Evolutionary conservation across 208 protist species (phyloP).

Genomic region (Crithidia expoeki): DNA sequence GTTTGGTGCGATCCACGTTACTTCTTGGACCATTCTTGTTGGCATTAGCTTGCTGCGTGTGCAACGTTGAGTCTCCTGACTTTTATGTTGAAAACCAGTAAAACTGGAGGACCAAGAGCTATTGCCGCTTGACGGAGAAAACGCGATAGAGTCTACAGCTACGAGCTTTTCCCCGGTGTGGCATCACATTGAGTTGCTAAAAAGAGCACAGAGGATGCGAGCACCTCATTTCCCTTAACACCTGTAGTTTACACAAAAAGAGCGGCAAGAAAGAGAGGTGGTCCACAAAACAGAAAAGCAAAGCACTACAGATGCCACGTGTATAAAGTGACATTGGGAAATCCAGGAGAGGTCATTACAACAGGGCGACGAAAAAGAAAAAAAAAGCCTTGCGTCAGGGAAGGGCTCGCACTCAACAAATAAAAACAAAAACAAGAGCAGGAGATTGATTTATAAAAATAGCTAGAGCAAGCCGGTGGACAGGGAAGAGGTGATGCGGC

Average conservation of each 20-base stretch:
- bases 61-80: not conserved
- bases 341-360: not conserved
- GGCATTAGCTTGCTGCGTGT: not conserved
- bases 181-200: too few species aligned
- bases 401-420: too few species aligned
- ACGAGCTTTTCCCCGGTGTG: too few species aligned
- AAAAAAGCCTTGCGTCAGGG: too few species aligned
- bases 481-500: conserved; percentile 18
- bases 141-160: too few species aligned
- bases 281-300: not conserved
- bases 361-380: not conserved
- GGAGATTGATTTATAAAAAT: too few species aligned
- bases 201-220: too few species aligned
- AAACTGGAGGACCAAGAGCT: too few species aligned
- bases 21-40: not conserved
- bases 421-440: conserved; percentile 2
- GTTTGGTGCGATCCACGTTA: too few species aligned
- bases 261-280: not conserved
- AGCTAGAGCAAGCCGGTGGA: conserved; percentile 22
- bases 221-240: too few species aligned
- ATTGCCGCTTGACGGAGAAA: too few species aligned
- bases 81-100: too few species aligned
- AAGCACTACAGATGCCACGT: not conserved
- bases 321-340: not conserved
- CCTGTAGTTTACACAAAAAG: not conserved